phyloP scores from a whole-genome alignment of 1,284 basidiomycete genomes.

The Ustilago crameri region DNA sequence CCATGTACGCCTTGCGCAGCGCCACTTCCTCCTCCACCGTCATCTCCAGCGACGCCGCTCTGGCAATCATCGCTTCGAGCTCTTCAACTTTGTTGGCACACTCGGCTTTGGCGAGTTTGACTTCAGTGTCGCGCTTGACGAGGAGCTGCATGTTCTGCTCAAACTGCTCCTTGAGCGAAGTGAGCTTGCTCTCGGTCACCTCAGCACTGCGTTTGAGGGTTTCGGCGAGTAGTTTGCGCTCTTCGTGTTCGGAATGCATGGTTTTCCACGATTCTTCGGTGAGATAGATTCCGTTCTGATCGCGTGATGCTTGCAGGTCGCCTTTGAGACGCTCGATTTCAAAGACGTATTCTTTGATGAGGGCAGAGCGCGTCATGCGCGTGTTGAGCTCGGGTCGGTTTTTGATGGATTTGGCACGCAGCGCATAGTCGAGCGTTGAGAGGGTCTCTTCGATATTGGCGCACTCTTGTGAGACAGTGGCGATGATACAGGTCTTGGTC shows the following conservation, averaged over 20 bases:
- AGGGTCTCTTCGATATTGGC: conserved; percentile 93
- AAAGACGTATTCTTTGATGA: conserved; percentile 93
- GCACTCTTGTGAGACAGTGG: conserved; percentile 73
- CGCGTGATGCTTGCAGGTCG: conserved; percentile 75
- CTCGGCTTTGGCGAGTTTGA: conserved; percentile 45
- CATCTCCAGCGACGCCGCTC: conserved; percentile 39
- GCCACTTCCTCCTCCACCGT: conserved; percentile 71
- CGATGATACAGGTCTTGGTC: conserved; percentile 98
- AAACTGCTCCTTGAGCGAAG: conserved; percentile 64
- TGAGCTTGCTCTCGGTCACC: conserved; percentile 61
- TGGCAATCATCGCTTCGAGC: conserved; percentile 47
- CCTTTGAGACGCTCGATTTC: conserved; percentile 94
- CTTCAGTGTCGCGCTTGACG: conserved; percentile 60
- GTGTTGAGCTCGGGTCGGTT: conserved; percentile 97
- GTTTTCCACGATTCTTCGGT: conserved; percentile 57
- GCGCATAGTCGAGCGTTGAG: conserved; percentile 96
- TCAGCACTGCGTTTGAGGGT: conserved; percentile 56
- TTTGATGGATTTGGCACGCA: conserved; percentile 92
- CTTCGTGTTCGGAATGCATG: conserved; percentile 58
- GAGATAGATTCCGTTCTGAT: conserved; percentile 64
- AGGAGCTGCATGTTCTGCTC: conserved; percentile 66
- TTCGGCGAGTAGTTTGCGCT: conserved; percentile 49
- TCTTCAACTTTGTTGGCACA: conserved; percentile 46
- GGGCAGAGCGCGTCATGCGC: conserved; percentile 88
- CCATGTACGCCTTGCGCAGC: conserved; percentile 78